Conservation (phyloP, 495 filamentous ascomycete genomes). For the Penicillium ochrochloron region DNA sequence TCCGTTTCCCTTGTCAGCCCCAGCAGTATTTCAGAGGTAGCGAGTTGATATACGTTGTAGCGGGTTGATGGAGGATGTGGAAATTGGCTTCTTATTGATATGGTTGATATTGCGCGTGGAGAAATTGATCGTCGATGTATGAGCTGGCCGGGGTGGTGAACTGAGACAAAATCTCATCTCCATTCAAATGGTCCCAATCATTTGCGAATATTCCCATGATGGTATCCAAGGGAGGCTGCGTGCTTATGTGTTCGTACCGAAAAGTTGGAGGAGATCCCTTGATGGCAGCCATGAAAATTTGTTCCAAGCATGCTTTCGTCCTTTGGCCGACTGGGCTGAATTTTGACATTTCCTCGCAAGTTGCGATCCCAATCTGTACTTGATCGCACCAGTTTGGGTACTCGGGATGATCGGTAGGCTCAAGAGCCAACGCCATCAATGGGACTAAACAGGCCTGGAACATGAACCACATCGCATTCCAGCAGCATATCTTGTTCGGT, state of each 20-base stretch:
- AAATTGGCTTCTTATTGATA: neutral
- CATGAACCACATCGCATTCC: slow-evolving; percentile 74
- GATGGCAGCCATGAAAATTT: slow-evolving; percentile 13
- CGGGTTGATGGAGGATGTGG: neutral
- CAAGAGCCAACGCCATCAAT: slow-evolving; percentile 14
- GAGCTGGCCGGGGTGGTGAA: neutral
- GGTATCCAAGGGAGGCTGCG: slow-evolving; percentile 1
- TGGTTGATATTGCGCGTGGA: slow-evolving; percentile 3
- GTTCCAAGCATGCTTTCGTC: slow-evolving; percentile 13
- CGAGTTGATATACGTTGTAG: neutral
- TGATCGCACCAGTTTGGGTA: slow-evolving; percentile 20
- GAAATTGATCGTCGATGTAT: slow-evolving; percentile 12
- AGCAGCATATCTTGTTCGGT: slow-evolving; percentile 69
- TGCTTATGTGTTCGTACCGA: neutral
- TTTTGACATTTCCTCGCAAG: slow-evolving; percentile 18
- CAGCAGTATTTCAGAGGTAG: neutral
- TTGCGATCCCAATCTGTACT: slow-evolving; percentile 15
- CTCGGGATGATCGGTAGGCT: slow-evolving; percentile 5
- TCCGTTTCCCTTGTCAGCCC: neutral
- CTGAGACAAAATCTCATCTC: slow-evolving; percentile 1
- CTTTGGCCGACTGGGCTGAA: slow-evolving; percentile 16
- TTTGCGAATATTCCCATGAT: slow-evolving; percentile 14
- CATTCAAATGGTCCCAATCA: slow-evolving; percentile 16
- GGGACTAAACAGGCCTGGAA: slow-evolving; percentile 74
- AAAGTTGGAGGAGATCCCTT: neutral